Evolutionary conservation across 257 asterid genomes (phyloP).

Genomic region (Solanum raphanifolium): DNA sequence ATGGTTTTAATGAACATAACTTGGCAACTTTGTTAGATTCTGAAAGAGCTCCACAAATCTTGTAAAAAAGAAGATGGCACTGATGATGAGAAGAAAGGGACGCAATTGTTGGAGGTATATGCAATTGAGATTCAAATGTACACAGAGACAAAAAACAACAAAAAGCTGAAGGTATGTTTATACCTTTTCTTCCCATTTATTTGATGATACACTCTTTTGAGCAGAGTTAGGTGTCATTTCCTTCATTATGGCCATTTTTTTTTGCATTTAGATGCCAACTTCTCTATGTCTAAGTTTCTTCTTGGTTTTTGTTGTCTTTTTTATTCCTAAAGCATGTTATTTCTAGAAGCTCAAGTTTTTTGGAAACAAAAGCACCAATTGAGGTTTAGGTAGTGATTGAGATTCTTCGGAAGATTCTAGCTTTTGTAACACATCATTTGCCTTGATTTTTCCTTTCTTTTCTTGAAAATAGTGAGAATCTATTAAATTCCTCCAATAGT

Average conservation of each 20-base stretch:
- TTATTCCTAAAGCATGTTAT: background rate
- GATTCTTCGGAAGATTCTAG: background rate
- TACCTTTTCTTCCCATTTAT: background rate
- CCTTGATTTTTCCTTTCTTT: background rate
- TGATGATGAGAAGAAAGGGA: slow-evolving; percentile 98
- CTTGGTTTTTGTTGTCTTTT: background rate
- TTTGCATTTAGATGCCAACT: background rate
- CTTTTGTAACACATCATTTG: background rate
- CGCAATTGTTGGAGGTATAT: slow-evolving; percentile 90
- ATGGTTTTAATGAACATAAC: background rate
- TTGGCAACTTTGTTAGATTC: slow-evolving; percentile 34
- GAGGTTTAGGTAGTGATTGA: background rate
- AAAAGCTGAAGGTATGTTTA: slow-evolving; percentile 66
- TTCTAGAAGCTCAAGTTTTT: background rate
- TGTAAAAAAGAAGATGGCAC: slow-evolving; percentile 96
- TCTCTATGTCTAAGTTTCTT: background rate
- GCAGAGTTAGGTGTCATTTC: background rate
- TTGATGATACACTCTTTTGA: background rate
- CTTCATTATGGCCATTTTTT: background rate
- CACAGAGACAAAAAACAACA: slow-evolving; percentile 95
- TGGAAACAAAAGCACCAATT: background rate
- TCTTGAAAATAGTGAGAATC: background rate
- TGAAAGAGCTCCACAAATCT: slow-evolving; percentile 96
- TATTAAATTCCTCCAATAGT: background rate
- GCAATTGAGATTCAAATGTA: slow-evolving; percentile 99